Base-by-base conservation (phyloP, 164 flowering plant species). In the Kalanchoe fedtschenkoi region DNA sequence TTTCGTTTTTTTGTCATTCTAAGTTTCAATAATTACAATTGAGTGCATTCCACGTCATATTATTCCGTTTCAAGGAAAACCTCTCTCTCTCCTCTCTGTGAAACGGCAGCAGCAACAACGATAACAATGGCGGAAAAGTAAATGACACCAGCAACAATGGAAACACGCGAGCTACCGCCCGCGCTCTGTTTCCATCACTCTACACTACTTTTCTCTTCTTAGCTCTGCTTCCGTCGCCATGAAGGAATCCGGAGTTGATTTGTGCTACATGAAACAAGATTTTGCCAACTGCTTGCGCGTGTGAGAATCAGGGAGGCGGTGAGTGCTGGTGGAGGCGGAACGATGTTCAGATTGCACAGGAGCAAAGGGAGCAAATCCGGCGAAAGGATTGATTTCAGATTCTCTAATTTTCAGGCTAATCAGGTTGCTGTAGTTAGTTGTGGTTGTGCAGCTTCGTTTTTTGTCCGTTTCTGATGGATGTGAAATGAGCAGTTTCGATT, bases 341-440 rank as follows among this genome's bases (percentile, higher is more conserved):
- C 41, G 62, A 89, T 87, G 97, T 84, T 84, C 72, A 80, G 74
- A 72, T 68, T 80, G 68, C 85, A 81, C 60, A 77, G 80, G 73
- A 79, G 68, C 65, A 78, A 66, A 72, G 33, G 72, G 0, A 67
- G 66, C 32, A 79, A 71, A 70, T 73, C 82, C 38, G 79, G 81
- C 58, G 88, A 81, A 62, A 86, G 69, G 55, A 28, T 86, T 54
- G 89, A 83, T 70, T 90, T 90, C 80, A 84, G 69, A 39, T 75
- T 85, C 69, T 79, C 81, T 24, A 62, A 74, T 22, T 72, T 88
- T 58, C 83, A 83, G 39, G 86, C 81, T 6, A 38, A 68, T 38
- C 80, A 85, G 86, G 90, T 87, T 43, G 41, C n/a, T 5, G 14
- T 24, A 15, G 28, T 26, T 30, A 2, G 6, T 3, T 15, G 14